phyloP scores from a whole-genome alignment of 306 rosid genomes.

The Cucurbita ficifolia region DNA sequence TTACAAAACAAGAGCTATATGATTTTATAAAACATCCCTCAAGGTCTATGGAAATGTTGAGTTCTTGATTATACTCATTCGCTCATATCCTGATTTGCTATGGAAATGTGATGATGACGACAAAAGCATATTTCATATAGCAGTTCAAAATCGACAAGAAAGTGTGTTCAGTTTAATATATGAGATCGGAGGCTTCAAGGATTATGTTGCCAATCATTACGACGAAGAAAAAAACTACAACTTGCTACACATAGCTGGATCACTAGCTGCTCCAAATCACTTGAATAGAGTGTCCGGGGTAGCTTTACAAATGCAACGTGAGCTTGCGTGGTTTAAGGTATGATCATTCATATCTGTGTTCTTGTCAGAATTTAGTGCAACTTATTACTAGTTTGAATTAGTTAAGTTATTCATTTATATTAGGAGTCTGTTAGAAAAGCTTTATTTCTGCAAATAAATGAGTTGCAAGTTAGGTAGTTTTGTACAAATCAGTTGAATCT shows the following conservation, averaged over 20 bases:
- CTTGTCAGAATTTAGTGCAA: too few species aligned
- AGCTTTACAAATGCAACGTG: conserved; percentile 24
- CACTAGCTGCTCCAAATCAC: conserved; percentile 6
- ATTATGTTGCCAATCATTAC: neutral
- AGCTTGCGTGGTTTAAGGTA: conserved; percentile 19
- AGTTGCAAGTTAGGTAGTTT: too few species aligned
- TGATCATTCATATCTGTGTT: too few species aligned
- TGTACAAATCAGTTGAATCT: too few species aligned
- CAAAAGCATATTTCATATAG: conserved; percentile 12
- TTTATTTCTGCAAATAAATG: too few species aligned
- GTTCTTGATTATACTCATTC: conserved; percentile 11
- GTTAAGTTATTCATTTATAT: too few species aligned
- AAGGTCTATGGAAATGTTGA: conserved; percentile 15
- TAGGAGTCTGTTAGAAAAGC: too few species aligned
- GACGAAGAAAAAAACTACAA: neutral
- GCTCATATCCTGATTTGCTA: conserved; percentile 11
- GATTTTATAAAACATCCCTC: neutral
- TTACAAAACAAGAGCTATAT: neutral
- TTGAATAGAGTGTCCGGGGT: conserved; percentile 16
- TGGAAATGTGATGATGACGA: conserved; percentile 9
- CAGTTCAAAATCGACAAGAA: conserved; percentile 16
- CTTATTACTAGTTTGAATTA: too few species aligned
- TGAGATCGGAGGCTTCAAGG: conserved; percentile 13
- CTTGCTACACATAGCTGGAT: conserved; percentile 14
- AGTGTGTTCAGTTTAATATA: conserved; percentile 12